Evolutionary conservation across 495 filamentous ascomycete genomes (phyloP), one percentile per base, ranked within the genome.

Genomic region (Darksidea phi): DNA sequence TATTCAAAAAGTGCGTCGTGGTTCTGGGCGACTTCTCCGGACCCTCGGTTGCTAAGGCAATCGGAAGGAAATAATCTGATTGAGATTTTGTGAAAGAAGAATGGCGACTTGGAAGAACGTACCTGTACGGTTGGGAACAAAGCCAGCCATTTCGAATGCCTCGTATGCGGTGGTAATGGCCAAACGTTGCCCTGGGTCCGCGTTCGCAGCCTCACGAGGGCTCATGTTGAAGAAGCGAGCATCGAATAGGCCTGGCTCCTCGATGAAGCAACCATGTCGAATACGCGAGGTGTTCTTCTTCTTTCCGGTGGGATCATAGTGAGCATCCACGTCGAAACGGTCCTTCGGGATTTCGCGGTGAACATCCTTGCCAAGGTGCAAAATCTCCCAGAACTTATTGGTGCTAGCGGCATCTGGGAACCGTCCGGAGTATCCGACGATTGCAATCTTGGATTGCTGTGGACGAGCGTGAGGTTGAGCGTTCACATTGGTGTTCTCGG

Each of bases 191-290:
- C 59, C 49, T 1, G 75, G 74, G 54, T 77, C 75, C 36, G 69
- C 58, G 24, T 64, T 42, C 5, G 37, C 42, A 36, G 75, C 75
- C 59, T 78, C 76, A 6, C 71, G 69, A 12, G 74, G 74, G 8
- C 70, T 72, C 46, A 78, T 72, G 23, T 67, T 67, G 61, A 78
- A 78, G 65, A 78, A 76, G 7, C 64, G 63, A 8, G 66, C 32
- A 48, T 78, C 76, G 49, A 76, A 76, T 54, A 58, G 42, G 36
- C 58, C 70, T 17, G 69, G 59, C 54, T 69, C 54, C 7, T 72
- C 48, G 23, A 74, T 58, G 36, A 64, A 74, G 54, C 69, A 71
- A 25, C 72, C 72, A 41, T 57, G 61, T 24, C 36, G 47, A 10
- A 53, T 51, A 1, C 54, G 41, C 34, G 37, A 57, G 1, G 70